Evolutionary conservation across 2,329 filamentous ascomycete species (phyloP), one percentile per base, ranked within the genome.

Genomic region (Dactylellina cionopaga): DNA sequence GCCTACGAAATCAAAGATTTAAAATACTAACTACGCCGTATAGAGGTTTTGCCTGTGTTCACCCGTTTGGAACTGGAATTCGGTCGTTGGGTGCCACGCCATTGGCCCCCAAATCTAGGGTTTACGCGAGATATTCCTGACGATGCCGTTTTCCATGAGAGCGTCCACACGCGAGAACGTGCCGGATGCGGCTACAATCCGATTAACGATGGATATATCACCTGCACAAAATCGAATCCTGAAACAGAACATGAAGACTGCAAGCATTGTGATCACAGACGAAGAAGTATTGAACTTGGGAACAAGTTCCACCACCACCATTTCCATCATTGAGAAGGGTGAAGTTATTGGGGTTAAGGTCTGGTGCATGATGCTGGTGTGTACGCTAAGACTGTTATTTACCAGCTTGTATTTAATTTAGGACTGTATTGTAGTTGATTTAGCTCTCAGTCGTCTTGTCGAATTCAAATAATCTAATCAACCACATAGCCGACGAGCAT

Each of bases 41-140:
- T 66, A 80, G 80, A 81, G 76, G 74, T 79, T 33, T 76, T 80
- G n/a, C 80, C 80, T 1, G 49, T 80, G 19, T 80, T 80, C 60
- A 79, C 77, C 4, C 78, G 80, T 5, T 76, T 80, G 29, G 80
- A 81, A 66, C 76, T 80, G 7, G 78, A 80, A 66, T 66, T 78
- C 2, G 79, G 77, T 9, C 76, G 78, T 70, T 81, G 80, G 80
- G 75, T 80, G 11, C 78, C 78, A 0, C 76, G 78, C 5, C 76
- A 78, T 54, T 76, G 77, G 47, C 80, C 80, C 5, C 80, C 80
- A 9, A 81, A 80, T 65, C 62, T 79, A 17, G 80, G 80, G 0
- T 77, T 79, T 2, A 58, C 75, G 0, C 75, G 80, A 54, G 80
- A 81, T 60, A 77, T 80, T n/a, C 80, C 80, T 4, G 24, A 41